phyloP scores from a whole-genome alignment of 257 asterid genomes.

The Eustoma russellianum region DNA sequence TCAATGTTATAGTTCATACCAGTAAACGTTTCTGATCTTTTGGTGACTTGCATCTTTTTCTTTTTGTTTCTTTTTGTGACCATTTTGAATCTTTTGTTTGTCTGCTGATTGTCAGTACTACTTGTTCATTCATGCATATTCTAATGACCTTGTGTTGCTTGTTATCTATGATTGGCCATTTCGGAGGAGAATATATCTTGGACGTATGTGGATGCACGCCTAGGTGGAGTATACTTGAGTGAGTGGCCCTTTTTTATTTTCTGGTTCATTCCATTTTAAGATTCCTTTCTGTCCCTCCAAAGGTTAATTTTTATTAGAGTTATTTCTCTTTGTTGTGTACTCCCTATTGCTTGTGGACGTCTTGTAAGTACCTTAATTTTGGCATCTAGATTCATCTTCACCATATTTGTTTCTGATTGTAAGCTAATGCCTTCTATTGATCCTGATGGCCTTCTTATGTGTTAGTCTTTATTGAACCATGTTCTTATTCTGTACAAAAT shows the following conservation, averaged over 20 bases:
- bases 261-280: conserved; percentile 2
- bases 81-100: neutral
- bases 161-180: conserved; percentile 71
- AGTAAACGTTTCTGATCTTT: no score
- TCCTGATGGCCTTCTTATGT: neutral
- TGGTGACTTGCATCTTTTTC: no score
- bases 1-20: no score
- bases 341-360: conserved; percentile 18
- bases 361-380: conserved; percentile 34
- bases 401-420: conserved; percentile 1
- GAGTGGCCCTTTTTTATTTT: conserved; percentile 29
- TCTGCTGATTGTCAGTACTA: conserved; percentile 2
- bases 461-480: no score
- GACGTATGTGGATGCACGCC: conserved; percentile 54
- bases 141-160: conserved; percentile 30
- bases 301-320: conserved; percentile 19
- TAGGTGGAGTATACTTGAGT: conserved; percentile 30
- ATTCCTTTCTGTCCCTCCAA: neutral
- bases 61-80: no score
- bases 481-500: no score
- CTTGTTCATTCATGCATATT: conserved; percentile 6
- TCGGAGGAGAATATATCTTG: conserved; percentile 60
- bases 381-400: neutral
- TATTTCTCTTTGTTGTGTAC: conserved; percentile 38
- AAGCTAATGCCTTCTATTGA: neutral